Conservation (phyloP, 768 basidiomycete genomes). For the Termitomyces titanicus region DNA sequence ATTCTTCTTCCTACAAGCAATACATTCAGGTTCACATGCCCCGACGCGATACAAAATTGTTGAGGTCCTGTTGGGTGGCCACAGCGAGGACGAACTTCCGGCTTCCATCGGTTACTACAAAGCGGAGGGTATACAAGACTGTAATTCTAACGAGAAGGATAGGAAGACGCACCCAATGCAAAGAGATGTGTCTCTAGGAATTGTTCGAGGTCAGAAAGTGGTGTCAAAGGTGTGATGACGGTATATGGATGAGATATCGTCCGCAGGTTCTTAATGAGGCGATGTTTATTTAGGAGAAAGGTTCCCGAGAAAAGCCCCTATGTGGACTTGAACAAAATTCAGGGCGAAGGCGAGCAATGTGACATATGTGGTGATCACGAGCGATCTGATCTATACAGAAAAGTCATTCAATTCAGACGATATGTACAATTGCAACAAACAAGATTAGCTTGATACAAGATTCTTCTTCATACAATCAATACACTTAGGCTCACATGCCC, state of each 20-base stretch:
- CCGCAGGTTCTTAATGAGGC: conserved; percentile 36
- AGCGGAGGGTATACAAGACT: neutral
- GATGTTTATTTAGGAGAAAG: neutral
- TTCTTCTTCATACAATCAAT: neutral
- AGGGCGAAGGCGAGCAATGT: neutral
- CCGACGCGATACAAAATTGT: conserved; percentile 51
- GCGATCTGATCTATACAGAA: neutral
- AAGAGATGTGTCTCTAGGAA: conserved; percentile 75
- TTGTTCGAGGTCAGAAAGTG: conserved; percentile 75
- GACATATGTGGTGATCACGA: no score
- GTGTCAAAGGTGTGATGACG: conserved; percentile 75
- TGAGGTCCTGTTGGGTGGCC: no score
- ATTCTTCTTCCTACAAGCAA: neutral
- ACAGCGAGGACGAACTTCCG: conserved; percentile 84
- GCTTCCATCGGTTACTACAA: conserved; percentile 71
- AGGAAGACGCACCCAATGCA: conserved; percentile 55
- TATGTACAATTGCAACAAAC: no score
- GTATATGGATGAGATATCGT: conserved; percentile 64
- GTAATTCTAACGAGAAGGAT: neutral
- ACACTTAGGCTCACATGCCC: conserved; percentile 28
- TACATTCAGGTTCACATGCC: conserved; percentile 29
- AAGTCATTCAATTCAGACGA: neutral
- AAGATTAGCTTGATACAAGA: neutral
- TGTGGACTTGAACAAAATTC: neutral
- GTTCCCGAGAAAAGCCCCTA: neutral